Percentiles rank a stretch among this genome's conserved stretches.
These are phyloP conservation scores for Hypoxylon fragiforme DNA, from an alignment of 495 filamentous ascomycete genomes.

Conservation along the genomic window DNA sequence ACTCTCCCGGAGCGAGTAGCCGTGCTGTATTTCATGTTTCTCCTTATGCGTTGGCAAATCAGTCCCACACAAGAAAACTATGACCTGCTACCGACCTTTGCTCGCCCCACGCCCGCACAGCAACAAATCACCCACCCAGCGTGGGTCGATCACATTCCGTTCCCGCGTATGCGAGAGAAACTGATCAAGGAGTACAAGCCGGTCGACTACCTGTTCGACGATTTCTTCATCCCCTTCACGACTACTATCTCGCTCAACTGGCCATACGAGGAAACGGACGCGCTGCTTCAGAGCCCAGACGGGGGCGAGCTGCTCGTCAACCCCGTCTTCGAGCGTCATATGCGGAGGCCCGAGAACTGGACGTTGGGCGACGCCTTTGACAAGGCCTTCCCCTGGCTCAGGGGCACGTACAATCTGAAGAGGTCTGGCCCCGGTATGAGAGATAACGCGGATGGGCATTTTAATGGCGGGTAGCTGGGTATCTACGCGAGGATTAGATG, in stretches of 20 bases:
- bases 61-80: conserved; percentile 74
- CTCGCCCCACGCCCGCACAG: conserved; percentile 64
- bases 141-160: conserved; percentile 81
- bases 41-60: conserved; percentile 82
- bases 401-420: conserved; percentile 53
- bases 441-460: conserved; percentile 7
- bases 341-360: conserved; percentile 72
- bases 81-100: conserved; percentile 68
- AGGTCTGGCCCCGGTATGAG: background rate
- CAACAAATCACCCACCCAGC: conserved; percentile 65
- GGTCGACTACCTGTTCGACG: conserved; percentile 61
- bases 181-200: conserved; percentile 54
- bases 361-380: conserved; percentile 71
- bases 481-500: no score
- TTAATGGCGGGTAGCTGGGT: conserved; percentile 9
- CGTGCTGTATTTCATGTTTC: conserved; percentile 80
- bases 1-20: conserved; percentile 75
- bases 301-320: conserved; percentile 70
- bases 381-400: conserved; percentile 62
- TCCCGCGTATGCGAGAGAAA: conserved; percentile 70
- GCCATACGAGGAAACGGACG: conserved; percentile 70
- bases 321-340: conserved; percentile 76
- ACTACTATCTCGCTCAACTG: conserved; percentile 73
- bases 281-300: conserved; percentile 58
- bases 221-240: conserved; percentile 80